These are phyloP conservation scores for Nitzschia inconspicua DNA, from an alignment of 108 stramenopile genomes.

Conservation along the genomic window DNA sequence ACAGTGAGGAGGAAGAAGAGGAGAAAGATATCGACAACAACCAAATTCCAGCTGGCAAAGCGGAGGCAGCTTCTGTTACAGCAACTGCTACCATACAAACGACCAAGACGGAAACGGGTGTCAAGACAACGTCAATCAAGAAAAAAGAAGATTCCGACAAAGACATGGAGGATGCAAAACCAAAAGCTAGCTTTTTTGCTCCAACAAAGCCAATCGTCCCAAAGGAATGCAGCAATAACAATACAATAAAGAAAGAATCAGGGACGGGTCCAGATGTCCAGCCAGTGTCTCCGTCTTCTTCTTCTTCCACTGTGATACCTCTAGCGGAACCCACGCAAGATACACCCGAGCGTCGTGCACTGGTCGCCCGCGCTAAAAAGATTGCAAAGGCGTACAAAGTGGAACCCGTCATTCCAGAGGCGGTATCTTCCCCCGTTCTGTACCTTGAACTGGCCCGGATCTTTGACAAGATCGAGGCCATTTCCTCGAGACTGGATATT, in stretches of 20 bases:
- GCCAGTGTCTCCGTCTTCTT: background rate
- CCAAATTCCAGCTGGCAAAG: background rate
- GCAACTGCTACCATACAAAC: background rate
- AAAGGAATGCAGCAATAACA: background rate
- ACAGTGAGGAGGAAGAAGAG: constrained; percentile 23
- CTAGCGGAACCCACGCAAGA: background rate
- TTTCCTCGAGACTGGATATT: constrained; percentile 84
- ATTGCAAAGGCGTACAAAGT: constrained; percentile 27
- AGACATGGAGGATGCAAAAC: constrained; percentile 1
- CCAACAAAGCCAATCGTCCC: no score
- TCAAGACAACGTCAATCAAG: background rate
- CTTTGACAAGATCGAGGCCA: constrained; percentile 77
- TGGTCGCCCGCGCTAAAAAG: constrained; percentile 2
- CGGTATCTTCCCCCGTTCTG: constrained; percentile 20
- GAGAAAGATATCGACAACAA: constrained; percentile 11
- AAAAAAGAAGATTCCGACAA: constrained; percentile 3
- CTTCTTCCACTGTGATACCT: background rate
- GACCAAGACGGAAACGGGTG: background rate
- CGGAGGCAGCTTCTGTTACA: no score
- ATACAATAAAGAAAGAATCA: background rate
- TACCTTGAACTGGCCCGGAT: constrained; percentile 70
- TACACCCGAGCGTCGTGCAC: constrained; percentile 8
- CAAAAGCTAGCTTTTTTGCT: no score
- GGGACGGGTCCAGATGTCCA: no score
- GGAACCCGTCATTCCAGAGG: constrained; percentile 1